phyloP scores from a whole-genome alignment of 176 grass and related monocot species.

The Alopecurus myosuroides region DNA sequence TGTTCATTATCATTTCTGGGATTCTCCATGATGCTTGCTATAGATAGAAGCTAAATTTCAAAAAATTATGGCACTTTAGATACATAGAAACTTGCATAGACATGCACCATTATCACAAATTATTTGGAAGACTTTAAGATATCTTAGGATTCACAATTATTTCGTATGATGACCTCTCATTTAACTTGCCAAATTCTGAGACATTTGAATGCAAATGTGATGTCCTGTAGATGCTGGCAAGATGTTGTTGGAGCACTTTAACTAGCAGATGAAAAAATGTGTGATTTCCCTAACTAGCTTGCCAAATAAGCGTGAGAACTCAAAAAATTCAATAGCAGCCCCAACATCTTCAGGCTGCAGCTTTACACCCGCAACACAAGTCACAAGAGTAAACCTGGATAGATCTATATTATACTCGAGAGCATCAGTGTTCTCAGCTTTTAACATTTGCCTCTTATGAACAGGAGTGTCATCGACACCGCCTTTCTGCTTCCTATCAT shows the following conservation, averaged over 20 bases:
- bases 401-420: constrained; percentile 15
- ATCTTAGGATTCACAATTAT: background rate
- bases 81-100: background rate
- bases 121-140: background rate
- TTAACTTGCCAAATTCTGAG: background rate
- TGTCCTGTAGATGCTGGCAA: background rate
- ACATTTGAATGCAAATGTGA: background rate
- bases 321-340: constrained; percentile 51
- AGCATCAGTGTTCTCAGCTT: background rate
- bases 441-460: background rate
- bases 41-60: background rate
- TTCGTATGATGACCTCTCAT: background rate
- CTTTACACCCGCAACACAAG: constrained; percentile 36
- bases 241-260: background rate
- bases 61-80: background rate
- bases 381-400: constrained; percentile 37
- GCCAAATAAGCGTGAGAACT: constrained; percentile 65
- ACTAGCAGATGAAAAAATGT: background rate
- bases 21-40: background rate
- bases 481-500: constrained; percentile 38
- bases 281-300: constrained; percentile 41
- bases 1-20: background rate
- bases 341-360: constrained; percentile 49
- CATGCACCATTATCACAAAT: background rate
- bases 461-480: background rate